phyloP scores from a whole-genome alignment of 1,139 yeast genomes.

The Taiozyma sp. region DNA sequence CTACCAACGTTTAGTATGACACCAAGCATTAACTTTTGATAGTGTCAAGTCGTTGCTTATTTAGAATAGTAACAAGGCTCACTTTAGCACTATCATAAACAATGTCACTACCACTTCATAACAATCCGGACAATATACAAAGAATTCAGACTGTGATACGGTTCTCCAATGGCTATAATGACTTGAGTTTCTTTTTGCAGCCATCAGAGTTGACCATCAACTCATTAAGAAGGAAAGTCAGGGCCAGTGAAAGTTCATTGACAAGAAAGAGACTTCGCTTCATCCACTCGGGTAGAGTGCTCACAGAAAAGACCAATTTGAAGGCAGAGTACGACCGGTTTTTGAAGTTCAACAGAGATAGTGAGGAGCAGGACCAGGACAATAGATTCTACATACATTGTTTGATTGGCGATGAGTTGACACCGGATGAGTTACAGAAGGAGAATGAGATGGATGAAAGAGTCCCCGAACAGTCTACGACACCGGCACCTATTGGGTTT shows the following conservation, averaged over 20 bases:
- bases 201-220: conserved; percentile 34
- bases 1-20: not conserved
- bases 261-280: conserved; percentile 52
- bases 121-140: not conserved
- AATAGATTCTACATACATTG: conserved; percentile 62
- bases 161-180: conserved; percentile 44
- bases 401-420: conserved; percentile 67
- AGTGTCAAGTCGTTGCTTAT: too few relatives aligned
- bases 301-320: conserved; percentile 55
- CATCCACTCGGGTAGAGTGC: conserved; percentile 68
- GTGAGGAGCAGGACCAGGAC: conserved; percentile 5
- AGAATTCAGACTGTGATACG: conserved; percentile 37
- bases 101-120: conserved; percentile 9
- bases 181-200: conserved; percentile 32
- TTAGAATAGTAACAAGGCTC: too few relatives aligned
- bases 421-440: conserved; percentile 49
- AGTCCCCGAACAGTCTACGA: conserved; percentile 40
- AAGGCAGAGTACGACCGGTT: conserved; percentile 28
- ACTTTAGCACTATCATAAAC: too few relatives aligned
- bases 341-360: conserved; percentile 15
- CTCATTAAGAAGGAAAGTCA: conserved; percentile 40
- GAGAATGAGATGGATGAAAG: conserved; percentile 57
- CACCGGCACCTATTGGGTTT: conserved; percentile 80
- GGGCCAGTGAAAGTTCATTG: conserved; percentile 31
- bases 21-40: too few relatives aligned